Base-by-base conservation (phyloP, 108 stramenopile species). In the Asterionellopsis glacialis region DNA sequence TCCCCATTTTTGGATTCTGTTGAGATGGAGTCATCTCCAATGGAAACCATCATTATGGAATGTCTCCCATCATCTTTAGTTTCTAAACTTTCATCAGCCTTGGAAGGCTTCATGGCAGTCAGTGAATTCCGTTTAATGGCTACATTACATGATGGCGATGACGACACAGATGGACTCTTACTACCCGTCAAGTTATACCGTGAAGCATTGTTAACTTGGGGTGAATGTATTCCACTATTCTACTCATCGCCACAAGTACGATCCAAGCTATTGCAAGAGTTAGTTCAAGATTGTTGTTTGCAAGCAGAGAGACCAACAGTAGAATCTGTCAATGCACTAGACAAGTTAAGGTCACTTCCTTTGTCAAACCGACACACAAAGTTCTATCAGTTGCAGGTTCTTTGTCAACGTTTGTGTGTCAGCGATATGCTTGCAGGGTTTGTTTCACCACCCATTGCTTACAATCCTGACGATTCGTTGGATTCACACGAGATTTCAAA, bases 351-450 rank as follows among this genome's bases (percentile, higher is more conserved):
- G 13, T 10, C 10, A 51, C 16, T 51, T 51, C 13, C 13, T 11
- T 18, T 16, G 16, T 51, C n/a, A 11, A 10, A 15, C 16, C 51
- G 51, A 51, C 12, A 44, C 11, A 44, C 43, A 14, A 44, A 66
- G 18, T 52, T 80, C 40, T 80, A 89, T 45, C 70, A 64, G 47
- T 49, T 89, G 15, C 74, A 89, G 23, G 59, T 79, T 11, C 44
- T 88, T n/a, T 85, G 83, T 50, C 70, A 73, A 50, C 83, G 89
- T 25, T 53, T 91, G 1, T 55, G 84, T 40, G 80, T 77, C 41
- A 72, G 67, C 39, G 89, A 91, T 67, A 63, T 87, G 48, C 62
- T 91, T 0, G 70, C 87, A 51, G 55, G 40, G 45, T 71, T 84
- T 54, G 69, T 85, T 1, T 74, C 74, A 13, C 26, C 53, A 24